Base-by-base conservation (phyloP, 352 stramenopile genomes). In the Globisporangium ultimum region DNA sequence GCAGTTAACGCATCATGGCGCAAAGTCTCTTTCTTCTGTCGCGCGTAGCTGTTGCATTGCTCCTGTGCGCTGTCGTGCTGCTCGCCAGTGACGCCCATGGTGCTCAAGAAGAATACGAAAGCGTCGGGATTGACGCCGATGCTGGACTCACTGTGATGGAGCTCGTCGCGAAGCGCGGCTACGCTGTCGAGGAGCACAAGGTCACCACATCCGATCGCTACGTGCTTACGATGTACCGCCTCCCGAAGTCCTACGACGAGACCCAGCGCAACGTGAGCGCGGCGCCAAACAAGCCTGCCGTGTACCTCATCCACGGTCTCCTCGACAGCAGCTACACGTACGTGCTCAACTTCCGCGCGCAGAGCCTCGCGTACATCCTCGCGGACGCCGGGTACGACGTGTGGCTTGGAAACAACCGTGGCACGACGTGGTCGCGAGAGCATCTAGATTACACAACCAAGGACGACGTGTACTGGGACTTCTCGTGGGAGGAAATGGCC, bases 361-460 rank as follows among this genome's bases (percentile, higher is more conserved):
- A 87, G 58, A 84, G 74, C 48, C 55, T 87, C 21, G 73, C 73
- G 21, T 87, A 71, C 59, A 21, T 87, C 32, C 59, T 87, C 24
- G 74, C 73, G 0, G 76, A 87, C 38, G 73, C 71, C 18, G 76
- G 76, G 1, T 87, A 77, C 53, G 76, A 84, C 22, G 76, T 87
- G 20, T 87, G 76, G 74, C 70, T 87, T 21, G 77, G 74, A 41
- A 87, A 84, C 64, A 84, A 87, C 63, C 74, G 74, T 41, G 77
- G 74, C 53, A 84, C 68, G 46, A 84, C 74, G 3, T 87, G 74
- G 74, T 87, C 74, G 5, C 67, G 63, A 18, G 42, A 67, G 46
- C 76, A 83, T 66, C 24, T 53, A 14, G 48, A 53, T 14, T 18
- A 41, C 17, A 13, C 48, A 3, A 15, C 42, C 21, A 61, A 58